phyloP scores from a whole-genome alignment of 2,329 filamentous ascomycete species.

The Arthrinium phaeospermum region DNA sequence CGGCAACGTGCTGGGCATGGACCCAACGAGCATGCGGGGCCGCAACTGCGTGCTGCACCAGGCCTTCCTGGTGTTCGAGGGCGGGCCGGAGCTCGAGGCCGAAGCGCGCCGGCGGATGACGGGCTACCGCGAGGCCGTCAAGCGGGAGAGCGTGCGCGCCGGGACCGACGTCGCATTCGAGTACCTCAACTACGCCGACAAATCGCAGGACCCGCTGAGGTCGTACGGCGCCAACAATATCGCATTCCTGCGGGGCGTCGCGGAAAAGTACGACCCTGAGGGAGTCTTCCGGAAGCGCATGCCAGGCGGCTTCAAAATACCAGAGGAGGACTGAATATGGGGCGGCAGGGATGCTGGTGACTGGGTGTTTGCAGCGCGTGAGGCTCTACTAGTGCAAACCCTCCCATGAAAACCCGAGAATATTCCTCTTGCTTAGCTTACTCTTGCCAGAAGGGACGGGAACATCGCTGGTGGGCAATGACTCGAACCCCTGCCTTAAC shows the following conservation, averaged over 20 bases:
- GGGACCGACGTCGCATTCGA: constrained; percentile 35
- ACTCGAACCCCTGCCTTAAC: not conserved
- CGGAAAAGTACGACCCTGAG: constrained; percentile 43
- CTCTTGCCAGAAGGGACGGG: not conserved
- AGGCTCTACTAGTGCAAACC: not conserved
- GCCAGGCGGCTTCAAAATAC: constrained; percentile 6
- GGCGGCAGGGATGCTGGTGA: not conserved
- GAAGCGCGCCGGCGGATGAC: constrained; percentile 18
- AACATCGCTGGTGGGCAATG: not conserved
- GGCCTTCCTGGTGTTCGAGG: constrained; percentile 17
- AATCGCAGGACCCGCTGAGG: constrained; percentile 37
- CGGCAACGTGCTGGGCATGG: constrained; percentile 37
- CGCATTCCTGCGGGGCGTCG: constrained; percentile 35
- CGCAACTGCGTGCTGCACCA: constrained; percentile 18
- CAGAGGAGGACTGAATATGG: not conserved
- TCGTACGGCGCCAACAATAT: constrained; percentile 43
- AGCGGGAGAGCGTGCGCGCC: constrained; percentile 8
- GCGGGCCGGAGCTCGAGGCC: constrained; percentile 15
- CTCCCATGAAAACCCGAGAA: not conserved
- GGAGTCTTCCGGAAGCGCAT: constrained; percentile 34
- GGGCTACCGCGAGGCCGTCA: constrained; percentile 18
- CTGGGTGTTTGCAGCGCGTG: not conserved
- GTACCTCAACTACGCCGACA: constrained; percentile 46
- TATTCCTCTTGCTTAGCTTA: not conserved
- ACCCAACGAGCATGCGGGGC: not conserved